Conservation (phyloP, 2,329 filamentous ascomycete genomes). For the Bretziella fagacearum region DNA sequence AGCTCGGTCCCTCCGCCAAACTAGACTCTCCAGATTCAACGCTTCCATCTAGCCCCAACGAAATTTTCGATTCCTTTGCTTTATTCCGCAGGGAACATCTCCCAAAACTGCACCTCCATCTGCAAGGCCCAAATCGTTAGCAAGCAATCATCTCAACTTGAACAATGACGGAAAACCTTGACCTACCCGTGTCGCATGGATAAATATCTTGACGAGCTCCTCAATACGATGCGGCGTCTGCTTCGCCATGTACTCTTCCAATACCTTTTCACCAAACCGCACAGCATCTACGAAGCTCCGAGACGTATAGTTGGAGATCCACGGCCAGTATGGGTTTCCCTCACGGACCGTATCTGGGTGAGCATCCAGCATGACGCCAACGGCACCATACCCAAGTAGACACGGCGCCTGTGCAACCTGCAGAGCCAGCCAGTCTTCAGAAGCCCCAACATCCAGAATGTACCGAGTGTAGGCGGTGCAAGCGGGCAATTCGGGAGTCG, state of each 20-base stretch:
- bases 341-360: slow-evolving; percentile 44
- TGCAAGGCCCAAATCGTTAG: not conserved
- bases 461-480: slow-evolving; percentile 68
- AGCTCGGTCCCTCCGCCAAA: too few relatives aligned
- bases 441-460: slow-evolving; percentile 74
- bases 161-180: not conserved
- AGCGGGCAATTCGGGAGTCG: slow-evolving; percentile 40
- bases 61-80: not conserved
- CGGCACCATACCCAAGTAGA: slow-evolving; percentile 71
- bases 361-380: slow-evolving; percentile 52
- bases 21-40: too few relatives aligned
- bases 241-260: slow-evolving; percentile 57
- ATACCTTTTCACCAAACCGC: slow-evolving; percentile 47
- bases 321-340: slow-evolving; percentile 67
- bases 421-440: slow-evolving; percentile 73
- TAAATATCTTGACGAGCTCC: slow-evolving; percentile 68
- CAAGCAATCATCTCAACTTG: not conserved
- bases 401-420: slow-evolving; percentile 76
- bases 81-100: slow-evolving; percentile 4
- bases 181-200: slow-evolving; percentile 65
- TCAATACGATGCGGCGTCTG: slow-evolving; percentile 64
- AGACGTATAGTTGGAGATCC: slow-evolving; percentile 78
- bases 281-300: slow-evolving; percentile 64
- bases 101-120: slow-evolving; percentile 3
- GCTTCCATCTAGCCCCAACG: not conserved